Base-by-base conservation (phyloP, 768 basidiomycete species). In the Boletus rubroflammeus region DNA sequence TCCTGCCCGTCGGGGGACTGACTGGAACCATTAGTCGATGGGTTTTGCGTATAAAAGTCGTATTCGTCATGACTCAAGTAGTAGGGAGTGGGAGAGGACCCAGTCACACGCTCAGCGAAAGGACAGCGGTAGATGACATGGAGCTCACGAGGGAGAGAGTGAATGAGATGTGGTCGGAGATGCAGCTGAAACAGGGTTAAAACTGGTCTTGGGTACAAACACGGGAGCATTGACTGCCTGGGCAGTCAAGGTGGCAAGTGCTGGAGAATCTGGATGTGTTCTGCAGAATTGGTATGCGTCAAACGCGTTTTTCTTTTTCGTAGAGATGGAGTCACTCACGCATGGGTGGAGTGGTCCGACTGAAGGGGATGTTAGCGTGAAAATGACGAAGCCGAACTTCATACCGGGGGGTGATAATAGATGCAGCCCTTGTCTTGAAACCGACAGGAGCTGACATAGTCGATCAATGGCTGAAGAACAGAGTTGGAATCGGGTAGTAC, bases 351-450 rank as follows among this genome's bases (percentile, higher is more conserved):
- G 47, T 40, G 50, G 23, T 68, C 63, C 17, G 50, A 40, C 68
- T 71, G 42, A 51, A 11, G 48, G 23, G 21, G n/a, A 48, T 14
- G 53, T 68, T 8, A 70, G 63, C 31, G 42, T 28, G 28, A 50
- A 50, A 43, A 40, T 17, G 25, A 34, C 8, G 15, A 45, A 52
- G 44, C 47, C 45, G 43, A 57, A 10, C 31, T 23, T 31, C 69
- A 49, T 67, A 88, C 86, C 62, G 82, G 76, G 46, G 91, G 90
- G 69, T 94, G 93, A 62, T 83, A 83, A 68, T 88, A 94, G 47
- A 80, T 76, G 72, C 93, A 95, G 55, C 90, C 90, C 74, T 89
- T 89, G 64, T 89, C 88, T 72, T 93, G 83, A 61, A 79, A 92
- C 74, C 88, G 87, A 76, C 93, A 95, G 53, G 78, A 85, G 39